Evolutionary conservation across 1,284 basidiomycete genomes (phyloP).

Genomic region (Moesziomyces sp.): DNA sequence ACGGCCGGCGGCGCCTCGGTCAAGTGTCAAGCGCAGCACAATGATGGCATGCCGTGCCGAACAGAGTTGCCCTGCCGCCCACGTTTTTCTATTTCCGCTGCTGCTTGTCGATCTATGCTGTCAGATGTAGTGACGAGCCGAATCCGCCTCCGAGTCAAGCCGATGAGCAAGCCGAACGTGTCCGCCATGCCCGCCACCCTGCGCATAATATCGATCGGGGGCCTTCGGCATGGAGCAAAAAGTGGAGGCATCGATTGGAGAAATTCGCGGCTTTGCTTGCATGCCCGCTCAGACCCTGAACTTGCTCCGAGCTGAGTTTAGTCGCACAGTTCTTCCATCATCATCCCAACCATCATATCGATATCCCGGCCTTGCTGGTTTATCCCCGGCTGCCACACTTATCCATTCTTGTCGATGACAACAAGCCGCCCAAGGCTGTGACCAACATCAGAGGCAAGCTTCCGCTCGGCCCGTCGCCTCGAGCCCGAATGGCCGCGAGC

Average conservation of each 20-base stretch:
- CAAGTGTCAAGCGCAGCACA: too few relatives aligned
- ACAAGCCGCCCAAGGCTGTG: not conserved
- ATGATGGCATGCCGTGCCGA: not conserved
- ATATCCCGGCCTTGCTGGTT: too few relatives aligned
- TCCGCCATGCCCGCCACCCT: too few relatives aligned
- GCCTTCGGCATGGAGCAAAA: too few relatives aligned
- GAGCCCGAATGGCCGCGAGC: not conserved
- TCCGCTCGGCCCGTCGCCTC: not conserved
- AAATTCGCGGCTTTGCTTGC: too few relatives aligned
- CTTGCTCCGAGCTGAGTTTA: too few relatives aligned
- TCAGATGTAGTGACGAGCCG: not conserved
- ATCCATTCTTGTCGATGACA: not conserved
- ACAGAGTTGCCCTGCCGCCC: not conserved
- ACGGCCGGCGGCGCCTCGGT: too few relatives aligned
- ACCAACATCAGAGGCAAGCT: not conserved
- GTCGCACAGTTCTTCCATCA: too few relatives aligned
- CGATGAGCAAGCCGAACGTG: not conserved
- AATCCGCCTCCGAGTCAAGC: not conserved
- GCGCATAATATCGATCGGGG: too few relatives aligned
- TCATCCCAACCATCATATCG: too few relatives aligned
- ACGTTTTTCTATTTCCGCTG: not conserved
- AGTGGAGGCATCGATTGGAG: too few relatives aligned
- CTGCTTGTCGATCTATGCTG: not conserved
- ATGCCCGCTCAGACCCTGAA: too few relatives aligned
- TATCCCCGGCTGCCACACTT: not conserved